Conservation (phyloP, 768 basidiomycete species). For the Tulasnella sp. region DNA sequence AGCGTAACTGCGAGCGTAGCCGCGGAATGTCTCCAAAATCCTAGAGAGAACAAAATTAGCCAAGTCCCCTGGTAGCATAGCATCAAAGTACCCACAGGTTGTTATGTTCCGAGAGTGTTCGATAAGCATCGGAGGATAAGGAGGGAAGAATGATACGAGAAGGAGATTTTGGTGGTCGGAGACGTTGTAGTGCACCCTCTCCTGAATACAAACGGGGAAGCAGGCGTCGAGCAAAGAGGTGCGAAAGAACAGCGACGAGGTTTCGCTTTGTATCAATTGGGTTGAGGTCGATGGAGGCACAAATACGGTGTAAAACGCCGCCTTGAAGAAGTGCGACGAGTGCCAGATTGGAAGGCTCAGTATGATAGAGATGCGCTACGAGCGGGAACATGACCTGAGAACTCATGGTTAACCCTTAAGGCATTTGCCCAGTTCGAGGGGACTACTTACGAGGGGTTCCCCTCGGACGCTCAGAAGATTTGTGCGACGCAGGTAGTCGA, state of each 20-base stretch:
- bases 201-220: slow-evolving; percentile 53
- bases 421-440: slow-evolving; percentile 52
- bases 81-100: slow-evolving; percentile 45
- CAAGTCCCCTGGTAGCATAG: background rate
- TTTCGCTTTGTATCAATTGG: slow-evolving; percentile 52
- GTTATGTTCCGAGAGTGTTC: slow-evolving; percentile 52
- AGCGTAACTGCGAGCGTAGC: slow-evolving; percentile 59
- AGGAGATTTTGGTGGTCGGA: slow-evolving; percentile 52
- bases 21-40: slow-evolving; percentile 58
- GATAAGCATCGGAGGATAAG: slow-evolving; percentile 48
- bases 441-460: slow-evolving; percentile 58
- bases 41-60: background rate
- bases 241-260: slow-evolving; percentile 60
- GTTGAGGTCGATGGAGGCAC: slow-evolving; percentile 46
- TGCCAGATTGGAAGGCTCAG: slow-evolving; percentile 72
- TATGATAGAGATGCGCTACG: slow-evolving; percentile 47
- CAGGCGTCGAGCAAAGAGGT: slow-evolving; percentile 66
- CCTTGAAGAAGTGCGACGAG: slow-evolving; percentile 59
- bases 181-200: slow-evolving; percentile 44
- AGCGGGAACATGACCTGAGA: slow-evolving; percentile 18
- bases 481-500: slow-evolving; percentile 68
- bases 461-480: slow-evolving; percentile 59
- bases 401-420: background rate
- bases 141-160: slow-evolving; percentile 62
- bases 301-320: slow-evolving; percentile 63